Evolutionary conservation across 2,329 filamentous ascomycete species (phyloP), one percentile per base, ranked within the genome.

Genomic region (Pseudohalonectria lignicola): DNA sequence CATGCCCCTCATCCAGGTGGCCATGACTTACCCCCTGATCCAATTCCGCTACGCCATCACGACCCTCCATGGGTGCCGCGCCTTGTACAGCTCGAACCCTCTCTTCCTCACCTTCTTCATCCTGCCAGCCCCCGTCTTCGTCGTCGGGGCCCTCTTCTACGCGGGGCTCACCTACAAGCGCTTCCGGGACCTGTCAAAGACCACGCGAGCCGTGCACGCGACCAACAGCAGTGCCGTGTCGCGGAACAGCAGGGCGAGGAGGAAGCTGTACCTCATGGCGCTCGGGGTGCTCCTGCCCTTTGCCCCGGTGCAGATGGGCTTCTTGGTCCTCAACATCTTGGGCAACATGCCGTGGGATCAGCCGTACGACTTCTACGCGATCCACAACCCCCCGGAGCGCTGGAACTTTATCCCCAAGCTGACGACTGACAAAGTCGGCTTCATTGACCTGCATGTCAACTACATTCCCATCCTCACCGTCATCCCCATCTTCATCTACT

Each of bases 251-350:
- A 63, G 70, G 2, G 63, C 70, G 8, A 63, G 63, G 31, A 61
- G 65, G 34, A 66, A 71, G 31, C 64, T 78, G 31, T 77, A 75
- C 53, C 57, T 69, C 43, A 71, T 76, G 66, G 62, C 67, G 12
- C 39, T 74, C 11, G 62, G 61, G 31, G 70, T 76, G 44, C 50
- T 76, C 1, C 45, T 67, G 4, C 61, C 71, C 3, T 75, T 71
- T 47, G 47, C 73, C 1, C 72, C 71, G 1, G 46, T 76, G 5
- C 54, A 62, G 43, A 31, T 67, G 31, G 53, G 59, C 19, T 53
- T 69, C 5, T 46, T 63, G 4, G 54, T 55, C 25, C 31, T 53
- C 41, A 72, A 72, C 53, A 49, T 74, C 33, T 38, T 49, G 34
- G 36, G 15, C 36, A 59, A 43, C 12, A 43, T 26, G 37, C 48